phyloP scores from a whole-genome alignment of 2,329 filamentous ascomycete species.

The Pezizomycotina sp. region DNA sequence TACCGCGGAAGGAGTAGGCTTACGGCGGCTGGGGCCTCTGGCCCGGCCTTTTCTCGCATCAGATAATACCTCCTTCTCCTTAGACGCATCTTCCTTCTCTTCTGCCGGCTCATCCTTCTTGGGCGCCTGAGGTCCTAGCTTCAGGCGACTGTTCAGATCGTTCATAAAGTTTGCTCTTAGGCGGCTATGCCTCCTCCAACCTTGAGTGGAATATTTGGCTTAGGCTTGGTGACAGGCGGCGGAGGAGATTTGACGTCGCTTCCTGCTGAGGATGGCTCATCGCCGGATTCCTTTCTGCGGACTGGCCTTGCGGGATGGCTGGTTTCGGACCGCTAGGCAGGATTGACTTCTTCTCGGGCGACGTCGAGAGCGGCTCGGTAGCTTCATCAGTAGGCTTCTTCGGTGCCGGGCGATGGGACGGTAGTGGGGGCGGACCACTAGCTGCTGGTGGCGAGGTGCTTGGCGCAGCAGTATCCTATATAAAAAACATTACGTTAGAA shows the following conservation, averaged over 20 bases:
- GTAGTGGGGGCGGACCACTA: slow-evolving; percentile 5
- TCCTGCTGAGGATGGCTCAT: slow-evolving; percentile 22
- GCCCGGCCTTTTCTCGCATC: slow-evolving; percentile 86
- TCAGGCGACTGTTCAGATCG: slow-evolving; percentile 77
- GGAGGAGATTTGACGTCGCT: slow-evolving; percentile 7
- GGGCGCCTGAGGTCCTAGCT: slow-evolving; percentile 55
- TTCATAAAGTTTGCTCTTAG: slow-evolving; percentile 84
- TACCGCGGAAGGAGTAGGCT: too few species aligned
- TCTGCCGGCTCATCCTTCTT: slow-evolving; percentile 41
- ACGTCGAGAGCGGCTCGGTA: slow-evolving; percentile 20
- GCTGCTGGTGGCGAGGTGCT: too few species aligned
- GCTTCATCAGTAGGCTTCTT: slow-evolving; percentile 19
- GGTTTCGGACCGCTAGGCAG: slow-evolving; percentile 24
- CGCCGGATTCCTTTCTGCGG: slow-evolving; percentile 31
- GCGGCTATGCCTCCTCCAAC: slow-evolving; percentile 75
- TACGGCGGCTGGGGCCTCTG: slow-evolving; percentile 66
- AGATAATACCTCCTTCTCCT: slow-evolving; percentile 44
- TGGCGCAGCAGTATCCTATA: too few species aligned
- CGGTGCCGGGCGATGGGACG: slow-evolving; percentile 6
- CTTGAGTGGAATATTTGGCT: slow-evolving; percentile 65
- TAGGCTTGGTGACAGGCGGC: slow-evolving; percentile 47
- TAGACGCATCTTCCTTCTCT: slow-evolving; percentile 9
- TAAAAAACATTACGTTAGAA: too few species aligned
- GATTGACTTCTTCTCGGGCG: slow-evolving; percentile 6
- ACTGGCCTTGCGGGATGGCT: slow-evolving; percentile 24